Evolutionary conservation across 345 rosid species (phyloP), one percentile per base, ranked within the genome.

Genomic region (Chamaenerion angustifolium): DNA sequence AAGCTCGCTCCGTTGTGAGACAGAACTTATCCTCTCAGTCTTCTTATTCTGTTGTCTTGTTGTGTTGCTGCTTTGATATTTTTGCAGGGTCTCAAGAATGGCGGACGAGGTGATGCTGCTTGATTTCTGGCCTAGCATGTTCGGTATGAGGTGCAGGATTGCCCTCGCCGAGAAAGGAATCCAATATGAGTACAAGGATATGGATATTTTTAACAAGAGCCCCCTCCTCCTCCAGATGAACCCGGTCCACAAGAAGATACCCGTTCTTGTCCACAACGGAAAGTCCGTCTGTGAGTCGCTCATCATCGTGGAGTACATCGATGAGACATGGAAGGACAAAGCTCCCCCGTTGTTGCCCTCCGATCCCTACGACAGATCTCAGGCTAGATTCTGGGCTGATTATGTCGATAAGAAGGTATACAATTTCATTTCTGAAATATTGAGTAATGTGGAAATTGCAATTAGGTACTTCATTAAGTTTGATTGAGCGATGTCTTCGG

Each of bases 201-300:
- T 17, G n/a, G 31, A 47, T 6, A 3, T 47, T 0, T 0, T 12
- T n/a, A 42, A 52, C 45, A 41, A 52, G 56, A 52, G 56, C 18
- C 46, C 46, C 14, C 56, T 52, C 3, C 56, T 52, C 56, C 45
- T 52, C 19, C 5, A 52, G 35, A 19, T 16, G 56, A 52, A 52
- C 31, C 46, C 56, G 2, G 13, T 52, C 56, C 4, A 52, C 56
- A 42, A 42, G 56, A 3, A 52, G 0, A 52, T 52, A 0, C 46
- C 46, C 0, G 0, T 52, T 45, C 56, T 52, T 31, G 14, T 52
- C 37, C 56, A 52, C 8, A 16, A 17, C 10, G 56, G 37, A n/a
- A 42, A 42, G 46, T 27, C 56, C 14, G 16, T 52, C 16, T 52
- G 46, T 2, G 56, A 52, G 45, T 52, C 46, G 14, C 56, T 42